Percentiles rank a stretch among this genome's conserved stretches.
These are phyloP conservation scores for Trichothecium roseum DNA, from an alignment of 2,329 filamentous ascomycete species.

Conservation along the genomic window DNA sequence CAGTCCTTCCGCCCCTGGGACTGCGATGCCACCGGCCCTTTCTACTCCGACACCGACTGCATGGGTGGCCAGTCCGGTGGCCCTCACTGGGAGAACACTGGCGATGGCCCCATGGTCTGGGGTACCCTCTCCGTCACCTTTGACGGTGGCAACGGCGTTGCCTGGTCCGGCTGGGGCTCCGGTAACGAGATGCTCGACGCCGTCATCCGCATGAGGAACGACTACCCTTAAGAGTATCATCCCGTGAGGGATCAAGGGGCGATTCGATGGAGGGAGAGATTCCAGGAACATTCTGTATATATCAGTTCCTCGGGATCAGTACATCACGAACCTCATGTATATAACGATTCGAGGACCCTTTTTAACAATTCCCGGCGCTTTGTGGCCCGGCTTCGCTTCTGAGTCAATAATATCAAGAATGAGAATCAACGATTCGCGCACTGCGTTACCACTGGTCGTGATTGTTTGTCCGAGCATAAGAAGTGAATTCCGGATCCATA, in stretches of 20 bases:
- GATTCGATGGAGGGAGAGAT: not conserved
- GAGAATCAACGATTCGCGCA: not conserved
- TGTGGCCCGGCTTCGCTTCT: no score
- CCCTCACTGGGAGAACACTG: constrained; percentile 6
- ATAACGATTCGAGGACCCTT: not conserved
- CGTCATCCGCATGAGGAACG: constrained; percentile 1
- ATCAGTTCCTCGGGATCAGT: no score
- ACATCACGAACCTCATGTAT: no score
- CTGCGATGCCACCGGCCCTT: constrained; percentile 6
- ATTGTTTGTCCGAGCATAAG: no score
- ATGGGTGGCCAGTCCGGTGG: constrained; percentile 9
- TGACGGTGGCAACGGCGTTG: not conserved
- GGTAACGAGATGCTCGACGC: constrained; percentile 5
- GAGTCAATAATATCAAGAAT: no score
- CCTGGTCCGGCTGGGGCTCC: constrained; percentile 6
- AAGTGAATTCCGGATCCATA: no score
- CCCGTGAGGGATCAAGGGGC: no score
- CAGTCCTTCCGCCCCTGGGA: constrained; percentile 2
- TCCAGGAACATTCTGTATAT: no score
- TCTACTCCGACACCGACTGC: constrained; percentile 7
- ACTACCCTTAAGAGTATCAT: constrained; percentile 4
- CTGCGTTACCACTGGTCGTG: no score
- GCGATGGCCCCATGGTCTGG: constrained; percentile 4
- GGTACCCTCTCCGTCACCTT: constrained; percentile 6
- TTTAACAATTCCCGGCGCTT: not conserved